Evolutionary conservation across 2,329 filamentous ascomycete genomes (phyloP).

Genomic region (Podosphaera fusca): DNA sequence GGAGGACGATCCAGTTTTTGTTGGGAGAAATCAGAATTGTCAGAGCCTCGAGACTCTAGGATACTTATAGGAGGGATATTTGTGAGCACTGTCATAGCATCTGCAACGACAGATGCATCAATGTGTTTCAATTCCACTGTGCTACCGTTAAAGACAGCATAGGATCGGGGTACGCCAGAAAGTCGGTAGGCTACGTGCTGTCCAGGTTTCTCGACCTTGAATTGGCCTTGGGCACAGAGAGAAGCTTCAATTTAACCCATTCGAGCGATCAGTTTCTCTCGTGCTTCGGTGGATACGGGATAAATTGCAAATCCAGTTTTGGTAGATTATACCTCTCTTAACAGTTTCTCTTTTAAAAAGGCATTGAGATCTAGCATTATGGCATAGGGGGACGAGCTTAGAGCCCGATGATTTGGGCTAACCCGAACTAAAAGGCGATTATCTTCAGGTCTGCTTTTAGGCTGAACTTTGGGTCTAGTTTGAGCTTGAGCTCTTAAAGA

Average conservation of each 20-base stretch:
- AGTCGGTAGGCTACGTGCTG: background rate
- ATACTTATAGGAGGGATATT: background rate
- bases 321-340: too few species aligned
- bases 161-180: background rate
- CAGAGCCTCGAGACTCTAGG: background rate
- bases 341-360: too few species aligned
- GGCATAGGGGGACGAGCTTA: too few species aligned
- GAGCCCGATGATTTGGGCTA: too few species aligned
- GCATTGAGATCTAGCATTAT: too few species aligned
- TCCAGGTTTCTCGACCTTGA: background rate
- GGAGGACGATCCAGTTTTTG: background rate
- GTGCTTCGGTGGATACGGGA: background rate
- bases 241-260: background rate
- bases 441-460: too few species aligned
- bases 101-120: background rate
- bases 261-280: background rate
- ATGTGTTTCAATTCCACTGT: background rate
- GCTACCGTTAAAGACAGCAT: background rate
- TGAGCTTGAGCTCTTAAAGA: too few species aligned
- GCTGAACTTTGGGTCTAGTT: background rate
- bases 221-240: background rate
- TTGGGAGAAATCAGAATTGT: background rate
- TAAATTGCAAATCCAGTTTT: conserved; percentile 1
- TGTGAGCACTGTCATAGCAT: background rate
- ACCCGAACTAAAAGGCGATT: too few species aligned